Evolutionary conservation across 1,284 basidiomycete species (phyloP).

Genomic region (Cryptococcus jaspeensis): DNA sequence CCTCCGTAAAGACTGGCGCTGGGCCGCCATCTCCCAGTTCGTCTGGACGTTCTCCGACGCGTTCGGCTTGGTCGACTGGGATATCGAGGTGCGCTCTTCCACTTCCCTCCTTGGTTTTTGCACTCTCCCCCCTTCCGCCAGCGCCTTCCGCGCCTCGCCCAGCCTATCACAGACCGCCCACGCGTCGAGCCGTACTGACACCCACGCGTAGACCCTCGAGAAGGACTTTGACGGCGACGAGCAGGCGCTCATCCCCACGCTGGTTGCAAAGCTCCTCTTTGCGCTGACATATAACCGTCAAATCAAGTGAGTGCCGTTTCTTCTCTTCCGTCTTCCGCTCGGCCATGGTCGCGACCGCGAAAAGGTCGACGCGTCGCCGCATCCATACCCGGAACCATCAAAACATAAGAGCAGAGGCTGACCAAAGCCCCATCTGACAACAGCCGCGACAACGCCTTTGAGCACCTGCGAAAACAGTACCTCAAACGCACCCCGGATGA

Average conservation of each 20-base stretch:
- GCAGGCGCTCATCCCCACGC: constrained; percentile 49
- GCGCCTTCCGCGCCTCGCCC: too few species aligned
- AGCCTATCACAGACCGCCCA: too few species aligned
- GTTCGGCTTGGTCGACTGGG: constrained; percentile 47
- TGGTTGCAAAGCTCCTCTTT: constrained; percentile 54
- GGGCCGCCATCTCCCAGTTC: constrained; percentile 51
- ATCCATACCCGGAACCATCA: too few species aligned
- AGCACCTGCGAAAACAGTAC: constrained; percentile 49
- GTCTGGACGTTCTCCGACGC: constrained; percentile 50
- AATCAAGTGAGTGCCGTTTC: constrained; percentile 51
- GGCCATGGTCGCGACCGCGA: not conserved
- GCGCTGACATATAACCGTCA: constrained; percentile 55
- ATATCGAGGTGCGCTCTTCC: constrained; percentile 43
- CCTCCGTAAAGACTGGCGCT: constrained; percentile 49
- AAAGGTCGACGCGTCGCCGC: not conserved
- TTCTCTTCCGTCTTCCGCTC: not conserved
- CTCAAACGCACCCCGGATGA: constrained; percentile 40
- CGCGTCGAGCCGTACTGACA: too few species aligned
- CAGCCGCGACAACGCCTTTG: constrained; percentile 48
- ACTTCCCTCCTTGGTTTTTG: not conserved
- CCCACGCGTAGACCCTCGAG: constrained; percentile 48
- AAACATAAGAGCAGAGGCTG: not conserved
- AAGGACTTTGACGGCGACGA: constrained; percentile 54
- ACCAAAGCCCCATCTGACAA: not conserved
- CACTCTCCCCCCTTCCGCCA: too few species aligned